Percentiles rank a stretch among this genome's conserved stretches.
phyloP scores from a whole-genome alignment of 495 filamentous ascomycete species.

The Penicillium paradoxum region DNA sequence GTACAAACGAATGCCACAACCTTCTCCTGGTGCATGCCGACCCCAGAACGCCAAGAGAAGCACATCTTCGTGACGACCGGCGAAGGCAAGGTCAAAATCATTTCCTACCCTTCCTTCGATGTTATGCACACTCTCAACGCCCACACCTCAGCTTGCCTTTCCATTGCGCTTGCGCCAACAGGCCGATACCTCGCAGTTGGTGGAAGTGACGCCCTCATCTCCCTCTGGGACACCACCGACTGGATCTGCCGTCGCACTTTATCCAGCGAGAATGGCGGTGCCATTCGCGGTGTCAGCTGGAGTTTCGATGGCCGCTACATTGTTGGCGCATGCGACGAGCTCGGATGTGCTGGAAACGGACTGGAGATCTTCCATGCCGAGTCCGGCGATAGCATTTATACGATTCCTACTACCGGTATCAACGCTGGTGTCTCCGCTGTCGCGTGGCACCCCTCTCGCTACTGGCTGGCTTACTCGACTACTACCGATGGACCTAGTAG shows the following conservation, averaged over 20 bases:
- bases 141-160: constrained; percentile 73
- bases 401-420: constrained; percentile 60
- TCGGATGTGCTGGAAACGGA: constrained; percentile 41
- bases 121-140: constrained; percentile 64
- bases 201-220: constrained; percentile 80
- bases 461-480: constrained; percentile 85
- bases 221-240: constrained; percentile 87
- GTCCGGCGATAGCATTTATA: constrained; percentile 79
- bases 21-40: constrained; percentile 63
- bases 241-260: constrained; percentile 86
- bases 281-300: constrained; percentile 81
- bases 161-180: constrained; percentile 66
- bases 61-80: constrained; percentile 73
- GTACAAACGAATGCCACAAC: constrained; percentile 76
- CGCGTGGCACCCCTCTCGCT: constrained; percentile 85
- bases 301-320: constrained; percentile 88
- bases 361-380: constrained; percentile 78
- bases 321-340: constrained; percentile 80
- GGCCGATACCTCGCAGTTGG: constrained; percentile 81
- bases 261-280: constrained; percentile 63
- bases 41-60: constrained; percentile 33
- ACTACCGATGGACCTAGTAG: constrained; percentile 70
- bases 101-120: constrained; percentile 57
- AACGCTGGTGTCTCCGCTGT: constrained; percentile 55
- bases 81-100: constrained; percentile 75